Conservation (phyloP, 1,284 basidiomycete species). For the Cystobasidium pallidum region DNA sequence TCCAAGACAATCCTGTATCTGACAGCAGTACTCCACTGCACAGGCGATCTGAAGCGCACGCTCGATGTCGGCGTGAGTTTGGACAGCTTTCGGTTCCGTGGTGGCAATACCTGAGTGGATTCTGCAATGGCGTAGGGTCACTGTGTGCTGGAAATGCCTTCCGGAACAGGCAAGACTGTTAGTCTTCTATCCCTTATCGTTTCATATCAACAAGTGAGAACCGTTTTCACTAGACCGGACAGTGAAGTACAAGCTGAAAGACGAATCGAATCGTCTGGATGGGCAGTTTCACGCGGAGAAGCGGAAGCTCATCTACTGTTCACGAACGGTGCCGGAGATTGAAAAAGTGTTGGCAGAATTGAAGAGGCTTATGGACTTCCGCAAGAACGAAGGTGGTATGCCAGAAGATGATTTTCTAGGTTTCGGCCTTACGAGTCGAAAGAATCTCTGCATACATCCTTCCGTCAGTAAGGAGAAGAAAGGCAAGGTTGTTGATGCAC, state of each 20-base stretch:
- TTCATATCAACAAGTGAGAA: conserved; percentile 87
- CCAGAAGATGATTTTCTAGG: conserved; percentile 86
- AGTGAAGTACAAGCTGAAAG: neutral
- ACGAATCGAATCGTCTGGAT: neutral
- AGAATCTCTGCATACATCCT: conserved; percentile 95
- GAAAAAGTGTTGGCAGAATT: conserved; percentile 97
- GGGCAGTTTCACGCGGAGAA: conserved; percentile 83
- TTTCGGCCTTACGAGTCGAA: conserved; percentile 89
- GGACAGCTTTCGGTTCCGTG: neutral
- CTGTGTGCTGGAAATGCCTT: conserved; percentile 99
- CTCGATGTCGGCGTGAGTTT: conserved; percentile 76
- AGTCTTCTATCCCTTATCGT: conserved; percentile 95
- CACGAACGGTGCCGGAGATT: conserved; percentile 99
- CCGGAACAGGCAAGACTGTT: conserved; percentile 98
- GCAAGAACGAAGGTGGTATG: conserved; percentile 68
- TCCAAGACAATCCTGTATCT: neutral
- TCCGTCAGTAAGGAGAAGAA: conserved; percentile 97
- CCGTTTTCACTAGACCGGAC: neutral
- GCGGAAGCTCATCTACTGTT: conserved; percentile 97
- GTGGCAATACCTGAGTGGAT: conserved; percentile 1
- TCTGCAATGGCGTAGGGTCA: conserved; percentile 71
- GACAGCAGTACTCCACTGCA: neutral
- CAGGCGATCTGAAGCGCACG: conserved; percentile 83
- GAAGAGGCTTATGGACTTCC: conserved; percentile 91
- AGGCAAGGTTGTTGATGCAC: conserved; percentile 93